A percentile compares a stretch with the other conserved stretches of the same genome.
Conservation (phyloP, 2,329 filamentous ascomycete species). For the Pyrenophora seminiperda region DNA sequence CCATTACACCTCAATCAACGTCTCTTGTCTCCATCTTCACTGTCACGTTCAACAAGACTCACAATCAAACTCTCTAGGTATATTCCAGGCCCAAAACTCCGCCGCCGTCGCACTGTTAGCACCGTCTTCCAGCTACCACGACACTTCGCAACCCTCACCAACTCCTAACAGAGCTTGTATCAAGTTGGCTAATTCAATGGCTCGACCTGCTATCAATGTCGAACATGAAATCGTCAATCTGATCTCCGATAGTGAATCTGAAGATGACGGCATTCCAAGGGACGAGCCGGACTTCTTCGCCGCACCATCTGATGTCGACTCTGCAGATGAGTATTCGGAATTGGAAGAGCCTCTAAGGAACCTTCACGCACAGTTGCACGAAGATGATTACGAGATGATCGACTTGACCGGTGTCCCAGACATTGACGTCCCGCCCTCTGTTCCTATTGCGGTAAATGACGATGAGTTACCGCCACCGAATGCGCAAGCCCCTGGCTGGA, state of each 20-base stretch:
- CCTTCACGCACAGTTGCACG: not conserved
- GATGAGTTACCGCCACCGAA: not conserved
- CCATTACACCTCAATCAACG: conserved; percentile 12
- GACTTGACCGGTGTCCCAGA: conserved; percentile 34
- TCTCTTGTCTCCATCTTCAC: conserved; percentile 1
- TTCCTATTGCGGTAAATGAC: not conserved
- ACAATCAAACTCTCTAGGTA: not conserved
- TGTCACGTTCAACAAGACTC: not conserved
- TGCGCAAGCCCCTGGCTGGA: not conserved
- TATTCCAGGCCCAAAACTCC: not conserved
- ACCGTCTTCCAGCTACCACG: not conserved
- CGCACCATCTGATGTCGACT: conserved; percentile 5
- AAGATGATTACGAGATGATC: conserved; percentile 16
- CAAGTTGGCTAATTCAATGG: conserved; percentile 11
- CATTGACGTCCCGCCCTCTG: conserved; percentile 27
- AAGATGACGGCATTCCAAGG: conserved; percentile 3
- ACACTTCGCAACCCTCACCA: not conserved
- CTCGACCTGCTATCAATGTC: conserved; percentile 3
- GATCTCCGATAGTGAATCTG: conserved; percentile 30
- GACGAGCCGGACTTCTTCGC: conserved; percentile 11
- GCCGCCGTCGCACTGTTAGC: not conserved
- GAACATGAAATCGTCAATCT: conserved; percentile 28
- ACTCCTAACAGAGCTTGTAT: not conserved
- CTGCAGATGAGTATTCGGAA: conserved; percentile 6
- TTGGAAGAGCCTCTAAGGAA: conserved; percentile 8